Conservation (phyloP, 441 rosid genomes). For the Metrosideros polymorpha region DNA sequence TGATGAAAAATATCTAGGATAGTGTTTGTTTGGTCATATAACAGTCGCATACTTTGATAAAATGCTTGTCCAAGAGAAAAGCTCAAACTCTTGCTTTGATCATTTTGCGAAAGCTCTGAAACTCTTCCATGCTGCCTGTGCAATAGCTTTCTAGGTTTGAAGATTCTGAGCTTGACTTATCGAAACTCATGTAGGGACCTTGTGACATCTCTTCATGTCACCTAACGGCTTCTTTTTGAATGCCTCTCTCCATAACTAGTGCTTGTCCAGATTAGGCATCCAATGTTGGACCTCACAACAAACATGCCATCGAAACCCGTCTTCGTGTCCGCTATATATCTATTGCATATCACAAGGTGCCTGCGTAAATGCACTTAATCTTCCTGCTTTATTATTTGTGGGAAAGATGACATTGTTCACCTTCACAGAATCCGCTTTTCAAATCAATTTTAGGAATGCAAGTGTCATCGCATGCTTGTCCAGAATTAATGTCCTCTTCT, state of each 20-base stretch:
- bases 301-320: background rate
- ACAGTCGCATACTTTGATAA: background rate
- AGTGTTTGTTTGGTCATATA: background rate
- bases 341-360: background rate
- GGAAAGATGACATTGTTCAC: background rate
- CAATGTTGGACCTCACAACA: background rate
- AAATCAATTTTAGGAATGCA: background rate
- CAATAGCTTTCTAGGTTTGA: background rate
- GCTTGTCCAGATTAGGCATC: background rate
- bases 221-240: background rate
- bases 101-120: background rate
- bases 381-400: background rate
- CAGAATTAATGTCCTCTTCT: background rate
- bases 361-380: background rate
- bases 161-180: no score
- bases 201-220: background rate
- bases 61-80: background rate
- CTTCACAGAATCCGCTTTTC: background rate
- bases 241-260: background rate
- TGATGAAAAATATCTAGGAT: background rate
- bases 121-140: background rate
- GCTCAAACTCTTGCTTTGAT: background rate
- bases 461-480: background rate
- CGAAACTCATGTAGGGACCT: no score
- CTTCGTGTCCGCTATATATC: background rate